Evolutionary conservation across 768 basidiomycete genomes (phyloP).

Genomic region (Cystobasidium tubakii): DNA sequence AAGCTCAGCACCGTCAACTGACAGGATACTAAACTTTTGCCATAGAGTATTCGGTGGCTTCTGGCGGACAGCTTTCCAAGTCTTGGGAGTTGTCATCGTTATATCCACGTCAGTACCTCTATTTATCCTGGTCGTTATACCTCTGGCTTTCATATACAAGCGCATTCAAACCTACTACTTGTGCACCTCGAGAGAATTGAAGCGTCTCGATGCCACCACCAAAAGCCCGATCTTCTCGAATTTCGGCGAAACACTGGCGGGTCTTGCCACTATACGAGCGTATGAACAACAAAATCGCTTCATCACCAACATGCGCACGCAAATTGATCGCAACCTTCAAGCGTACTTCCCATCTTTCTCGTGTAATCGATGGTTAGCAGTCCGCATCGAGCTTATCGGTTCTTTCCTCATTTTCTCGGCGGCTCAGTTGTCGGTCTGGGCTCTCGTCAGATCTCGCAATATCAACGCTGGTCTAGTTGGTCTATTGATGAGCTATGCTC

Average conservation of each 20-base stretch:
- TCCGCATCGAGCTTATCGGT: slow-evolving; percentile 46
- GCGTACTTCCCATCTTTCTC: slow-evolving; percentile 63
- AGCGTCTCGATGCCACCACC: slow-evolving; percentile 79
- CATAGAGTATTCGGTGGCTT: slow-evolving; percentile 62
- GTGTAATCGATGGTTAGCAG: slow-evolving; percentile 55
- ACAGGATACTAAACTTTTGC: no score
- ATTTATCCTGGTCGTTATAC: slow-evolving; percentile 74
- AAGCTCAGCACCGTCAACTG: no score
- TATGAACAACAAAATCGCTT: slow-evolving; percentile 68
- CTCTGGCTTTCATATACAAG: slow-evolving; percentile 71
- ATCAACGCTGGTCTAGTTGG: slow-evolving; percentile 55
- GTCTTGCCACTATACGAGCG: slow-evolving; percentile 75
- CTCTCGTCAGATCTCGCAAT: slow-evolving; percentile 36
- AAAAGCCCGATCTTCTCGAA: slow-evolving; percentile 82
- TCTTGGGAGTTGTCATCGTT: slow-evolving; percentile 44
- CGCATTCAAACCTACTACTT: slow-evolving; percentile 83
- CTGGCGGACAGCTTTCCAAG: slow-evolving; percentile 55
- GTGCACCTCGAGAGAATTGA: slow-evolving; percentile 75
- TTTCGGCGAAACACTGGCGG: slow-evolving; percentile 54
- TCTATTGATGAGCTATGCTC: slow-evolving; percentile 52
- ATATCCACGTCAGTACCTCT: slow-evolving; percentile 49
- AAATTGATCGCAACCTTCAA: slow-evolving; percentile 58
- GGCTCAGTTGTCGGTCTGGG: slow-evolving; percentile 42
- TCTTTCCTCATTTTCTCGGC: slow-evolving; percentile 44
- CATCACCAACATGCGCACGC: slow-evolving; percentile 58